Percentiles rank a stretch among this genome's conserved stretches.
These are phyloP conservation scores for Lathyrus sativus DNA, from an alignment of 306 rosid species.

Conservation along the genomic window DNA sequence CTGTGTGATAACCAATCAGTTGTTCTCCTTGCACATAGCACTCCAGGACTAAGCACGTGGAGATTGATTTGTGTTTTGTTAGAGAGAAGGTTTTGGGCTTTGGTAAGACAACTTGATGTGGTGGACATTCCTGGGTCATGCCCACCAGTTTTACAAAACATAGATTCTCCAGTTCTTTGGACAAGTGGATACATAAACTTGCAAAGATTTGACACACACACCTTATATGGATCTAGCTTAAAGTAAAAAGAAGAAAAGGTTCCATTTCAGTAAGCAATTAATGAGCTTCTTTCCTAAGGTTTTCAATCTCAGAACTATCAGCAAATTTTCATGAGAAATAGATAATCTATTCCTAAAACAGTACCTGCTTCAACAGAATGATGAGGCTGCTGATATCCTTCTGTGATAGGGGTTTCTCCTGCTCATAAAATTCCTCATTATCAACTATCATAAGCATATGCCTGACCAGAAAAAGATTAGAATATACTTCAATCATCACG, in stretches of 20 bases:
- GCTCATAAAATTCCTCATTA: conserved; percentile 96
- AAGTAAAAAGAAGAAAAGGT: conserved; percentile 12
- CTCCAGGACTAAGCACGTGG: no score
- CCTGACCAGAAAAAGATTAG: conserved; percentile 56
- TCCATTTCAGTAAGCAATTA: conserved; percentile 18
- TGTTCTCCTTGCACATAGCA: no score
- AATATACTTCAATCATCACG: conserved; percentile 32
- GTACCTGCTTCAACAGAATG: conserved; percentile 88
- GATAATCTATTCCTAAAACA: conserved; percentile 33
- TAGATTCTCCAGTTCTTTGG: conserved; percentile 25
- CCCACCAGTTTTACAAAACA: not conserved
- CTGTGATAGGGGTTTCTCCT: conserved; percentile 86
- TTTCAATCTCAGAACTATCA: conserved; percentile 33
- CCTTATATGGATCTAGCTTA: conserved; percentile 26
- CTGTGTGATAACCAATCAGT: no score
- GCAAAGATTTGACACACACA: conserved; percentile 17
- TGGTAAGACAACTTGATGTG: no score
- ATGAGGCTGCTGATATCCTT: conserved; percentile 83
- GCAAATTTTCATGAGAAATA: conserved; percentile 26
- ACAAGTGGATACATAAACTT: conserved; percentile 25
- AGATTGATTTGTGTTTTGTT: no score
- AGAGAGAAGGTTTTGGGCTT: no score
- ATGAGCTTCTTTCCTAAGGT: conserved; percentile 12
- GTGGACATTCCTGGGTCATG: not conserved
- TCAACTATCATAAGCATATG: conserved; percentile 92